phyloP scores from a whole-genome alignment of 257 asterid genomes.

The Capsicum rhomboideum region DNA sequence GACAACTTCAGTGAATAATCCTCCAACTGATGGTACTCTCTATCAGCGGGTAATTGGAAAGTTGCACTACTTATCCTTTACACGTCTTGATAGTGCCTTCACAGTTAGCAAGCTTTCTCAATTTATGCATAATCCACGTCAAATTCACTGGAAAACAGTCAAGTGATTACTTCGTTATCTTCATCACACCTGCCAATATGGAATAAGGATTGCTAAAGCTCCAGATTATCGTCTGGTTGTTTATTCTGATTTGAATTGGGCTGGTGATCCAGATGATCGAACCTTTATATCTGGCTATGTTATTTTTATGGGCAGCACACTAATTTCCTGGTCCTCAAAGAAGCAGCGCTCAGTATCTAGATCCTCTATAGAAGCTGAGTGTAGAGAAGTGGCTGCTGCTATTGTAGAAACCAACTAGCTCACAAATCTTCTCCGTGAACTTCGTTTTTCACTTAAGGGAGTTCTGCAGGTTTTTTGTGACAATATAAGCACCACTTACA shows the following conservation, averaged over 20 bases:
- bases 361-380: no score
- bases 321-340: background rate
- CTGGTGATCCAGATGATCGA: background rate
- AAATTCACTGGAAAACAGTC: background rate
- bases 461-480: no score
- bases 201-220: no score
- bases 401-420: no score
- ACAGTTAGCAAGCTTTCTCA: background rate
- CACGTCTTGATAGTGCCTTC: background rate
- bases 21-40: no score
- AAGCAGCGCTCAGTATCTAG: background rate
- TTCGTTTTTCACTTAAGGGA: no score
- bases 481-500: no score
- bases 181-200: no score
- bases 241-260: background rate
- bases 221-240: no score
- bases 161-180: background rate
- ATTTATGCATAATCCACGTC: background rate
- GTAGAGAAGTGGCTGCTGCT: no score
- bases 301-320: background rate
- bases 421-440: no score
- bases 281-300: background rate
- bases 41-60: background rate
- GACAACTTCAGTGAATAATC: no score
- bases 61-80: background rate